These are phyloP conservation scores for Alternaria hordeiaustralica DNA, from an alignment of 2,329 filamentous ascomycete genomes.

Conservation along the genomic window DNA sequence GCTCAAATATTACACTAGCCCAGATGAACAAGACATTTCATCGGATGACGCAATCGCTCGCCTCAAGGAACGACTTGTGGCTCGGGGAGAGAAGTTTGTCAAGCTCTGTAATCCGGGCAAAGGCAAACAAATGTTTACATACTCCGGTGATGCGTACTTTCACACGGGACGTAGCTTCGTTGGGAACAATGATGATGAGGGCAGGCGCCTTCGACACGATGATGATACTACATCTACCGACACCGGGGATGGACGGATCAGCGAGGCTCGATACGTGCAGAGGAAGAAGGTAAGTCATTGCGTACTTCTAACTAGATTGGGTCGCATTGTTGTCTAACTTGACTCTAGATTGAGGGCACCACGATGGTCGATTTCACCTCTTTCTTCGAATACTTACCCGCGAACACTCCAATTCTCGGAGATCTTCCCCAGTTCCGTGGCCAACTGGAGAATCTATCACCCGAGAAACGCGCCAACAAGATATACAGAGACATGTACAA, in stretches of 20 bases:
- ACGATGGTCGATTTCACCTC: neutral
- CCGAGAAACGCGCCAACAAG: neutral
- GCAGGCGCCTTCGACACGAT: neutral
- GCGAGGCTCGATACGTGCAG: neutral
- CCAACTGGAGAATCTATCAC: neutral
- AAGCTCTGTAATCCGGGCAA: neutral
- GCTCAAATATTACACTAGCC: neutral
- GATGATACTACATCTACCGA: neutral
- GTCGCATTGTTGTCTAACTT: neutral
- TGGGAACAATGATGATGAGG: neutral
- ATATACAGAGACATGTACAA: neutral
- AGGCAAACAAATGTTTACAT: neutral
- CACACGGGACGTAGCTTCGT: neutral
- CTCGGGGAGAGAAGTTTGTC: neutral
- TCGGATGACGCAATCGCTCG: neutral
- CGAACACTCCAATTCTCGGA: neutral
- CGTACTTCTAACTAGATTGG: fast-evolving
- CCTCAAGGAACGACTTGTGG: neutral
- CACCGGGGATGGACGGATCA: neutral
- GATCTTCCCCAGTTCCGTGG: neutral
- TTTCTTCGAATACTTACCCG: neutral
- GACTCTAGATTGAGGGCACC: neutral
- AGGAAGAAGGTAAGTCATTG: neutral
- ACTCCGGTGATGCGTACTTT: neutral
- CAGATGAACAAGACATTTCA: neutral